Percentiles rank a stretch among this genome's conserved stretches.
phyloP scores from a whole-genome alignment of 129 eudicot genomes.

The Oenanthe sinensis region DNA sequence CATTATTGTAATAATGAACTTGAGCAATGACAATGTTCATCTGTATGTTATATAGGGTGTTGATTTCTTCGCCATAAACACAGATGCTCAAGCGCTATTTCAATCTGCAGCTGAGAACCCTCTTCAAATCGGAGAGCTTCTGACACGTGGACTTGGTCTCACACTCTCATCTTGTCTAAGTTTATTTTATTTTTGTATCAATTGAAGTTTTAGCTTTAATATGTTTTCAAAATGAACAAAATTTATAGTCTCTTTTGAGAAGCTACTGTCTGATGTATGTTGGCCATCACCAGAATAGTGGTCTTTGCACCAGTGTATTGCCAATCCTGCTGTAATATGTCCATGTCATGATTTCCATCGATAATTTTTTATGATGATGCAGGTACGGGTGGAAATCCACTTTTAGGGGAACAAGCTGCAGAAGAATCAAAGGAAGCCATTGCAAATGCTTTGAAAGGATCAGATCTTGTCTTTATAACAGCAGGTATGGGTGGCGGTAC shows the following conservation, averaged over 20 bases:
- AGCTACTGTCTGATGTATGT: background rate
- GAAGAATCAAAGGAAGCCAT: conserved; percentile 96
- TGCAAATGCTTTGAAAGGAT: conserved; percentile 80
- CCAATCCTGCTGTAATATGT: background rate
- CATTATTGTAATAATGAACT: background rate
- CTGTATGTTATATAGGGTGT: conserved; percentile 59
- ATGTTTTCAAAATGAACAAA: background rate
- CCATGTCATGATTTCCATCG: conserved; percentile 2
- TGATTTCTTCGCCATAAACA: conserved; percentile 94
- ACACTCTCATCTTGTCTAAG: conserved; percentile 11
- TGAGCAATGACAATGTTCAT: conserved; percentile 12
- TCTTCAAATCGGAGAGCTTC: conserved; percentile 88
- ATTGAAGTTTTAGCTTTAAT: background rate
- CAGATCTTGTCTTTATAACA: conserved; percentile 96
- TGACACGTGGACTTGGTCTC: conserved; percentile 98
- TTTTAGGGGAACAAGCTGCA: conserved; percentile 93
- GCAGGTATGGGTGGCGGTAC: conserved; percentile 99
- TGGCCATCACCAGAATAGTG: background rate
- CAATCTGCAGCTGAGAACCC: conserved; percentile 95
- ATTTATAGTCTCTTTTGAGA: background rate
- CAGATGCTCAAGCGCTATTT: conserved; percentile 87
- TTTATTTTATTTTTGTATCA: background rate
- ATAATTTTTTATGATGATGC: conserved; percentile 31
- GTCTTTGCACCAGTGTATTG: background rate
- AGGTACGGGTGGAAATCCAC: conserved; percentile 98